Conservation (phyloP, 495 filamentous ascomycete genomes). For the Daldinia childiae region DNA sequence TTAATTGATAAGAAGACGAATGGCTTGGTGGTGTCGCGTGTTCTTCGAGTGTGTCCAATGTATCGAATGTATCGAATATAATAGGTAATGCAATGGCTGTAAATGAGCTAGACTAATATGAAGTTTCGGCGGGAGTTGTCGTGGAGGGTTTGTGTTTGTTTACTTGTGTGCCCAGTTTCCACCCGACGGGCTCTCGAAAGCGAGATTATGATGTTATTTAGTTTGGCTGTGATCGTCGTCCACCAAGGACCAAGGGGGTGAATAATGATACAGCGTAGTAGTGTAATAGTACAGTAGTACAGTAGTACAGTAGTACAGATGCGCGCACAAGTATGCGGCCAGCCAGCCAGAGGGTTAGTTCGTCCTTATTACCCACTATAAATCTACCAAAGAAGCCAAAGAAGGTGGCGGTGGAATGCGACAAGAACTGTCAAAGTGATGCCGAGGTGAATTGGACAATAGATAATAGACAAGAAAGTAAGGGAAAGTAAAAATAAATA, state of each 20-base stretch:
- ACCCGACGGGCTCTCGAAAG: constrained; percentile 27
- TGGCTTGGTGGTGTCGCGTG: constrained; percentile 23
- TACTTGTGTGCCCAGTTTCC: constrained; percentile 29
- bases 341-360: constrained; percentile 17
- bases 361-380: constrained; percentile 37
- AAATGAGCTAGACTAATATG: not conserved
- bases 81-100: constrained; percentile 16
- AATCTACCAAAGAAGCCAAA: constrained; percentile 14
- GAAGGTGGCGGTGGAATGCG: constrained; percentile 30
- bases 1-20: constrained; percentile 7
- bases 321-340: not conserved
- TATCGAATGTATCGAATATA: constrained; percentile 7
- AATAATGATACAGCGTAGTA: constrained; percentile 28
- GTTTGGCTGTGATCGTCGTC: constrained; percentile 42
- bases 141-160: constrained; percentile 17
- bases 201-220: constrained; percentile 42
- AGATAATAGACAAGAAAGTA: not conserved
- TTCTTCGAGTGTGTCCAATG: constrained; percentile 7
- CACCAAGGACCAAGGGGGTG: constrained; percentile 25
- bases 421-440: constrained; percentile 4
- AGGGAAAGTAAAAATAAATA: constrained; percentile 6
- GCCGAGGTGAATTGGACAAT: not conserved
- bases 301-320: constrained; percentile 7
- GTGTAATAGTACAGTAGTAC: constrained; percentile 5
- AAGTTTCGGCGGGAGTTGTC: not conserved